These are phyloP conservation scores for Oropetium thomaeum DNA, from an alignment of 176 grass and related monocot species.

Conservation along the genomic window DNA sequence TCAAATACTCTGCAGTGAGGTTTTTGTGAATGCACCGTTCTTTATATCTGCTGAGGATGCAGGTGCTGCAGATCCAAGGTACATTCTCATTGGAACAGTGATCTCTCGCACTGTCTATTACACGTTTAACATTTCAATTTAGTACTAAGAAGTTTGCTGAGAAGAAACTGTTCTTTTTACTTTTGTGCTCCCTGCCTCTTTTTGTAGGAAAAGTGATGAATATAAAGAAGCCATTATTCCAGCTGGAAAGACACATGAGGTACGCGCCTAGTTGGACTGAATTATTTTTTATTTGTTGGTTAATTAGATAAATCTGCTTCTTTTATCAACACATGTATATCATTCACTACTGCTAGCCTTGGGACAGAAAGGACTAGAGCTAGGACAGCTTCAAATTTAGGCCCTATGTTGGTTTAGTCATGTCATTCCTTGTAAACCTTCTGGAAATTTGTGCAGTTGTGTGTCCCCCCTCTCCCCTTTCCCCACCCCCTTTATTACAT, in stretches of 20 bases:
- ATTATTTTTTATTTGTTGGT: slow-evolving; percentile 18
- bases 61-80: slow-evolving; percentile 62
- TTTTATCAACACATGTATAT: not conserved
- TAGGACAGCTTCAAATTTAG: too few relatives aligned
- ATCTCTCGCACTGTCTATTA: not conserved
- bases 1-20: slow-evolving; percentile 56
- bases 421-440: too few relatives aligned
- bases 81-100: slow-evolving; percentile 23
- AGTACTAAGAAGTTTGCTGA: not conserved
- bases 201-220: slow-evolving; percentile 70
- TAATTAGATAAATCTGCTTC: slow-evolving; percentile 1
- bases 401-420: too few relatives aligned
- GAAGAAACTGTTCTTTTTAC: slow-evolving; percentile 5
- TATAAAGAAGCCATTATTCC: slow-evolving; percentile 82
- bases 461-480: too few relatives aligned
- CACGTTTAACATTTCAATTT: slow-evolving; percentile 14
- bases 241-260: slow-evolving; percentile 94
- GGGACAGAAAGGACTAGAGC: too few relatives aligned
- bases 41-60: slow-evolving; percentile 96
- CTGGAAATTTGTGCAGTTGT: too few relatives aligned
- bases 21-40: slow-evolving; percentile 94
- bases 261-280: slow-evolving; percentile 30
- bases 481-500: too few relatives aligned
- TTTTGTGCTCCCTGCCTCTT: not conserved
- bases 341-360: not conserved